Evolutionary conservation across 148 eudicot species (phyloP).

Genomic region (Drosera capensis): DNA sequence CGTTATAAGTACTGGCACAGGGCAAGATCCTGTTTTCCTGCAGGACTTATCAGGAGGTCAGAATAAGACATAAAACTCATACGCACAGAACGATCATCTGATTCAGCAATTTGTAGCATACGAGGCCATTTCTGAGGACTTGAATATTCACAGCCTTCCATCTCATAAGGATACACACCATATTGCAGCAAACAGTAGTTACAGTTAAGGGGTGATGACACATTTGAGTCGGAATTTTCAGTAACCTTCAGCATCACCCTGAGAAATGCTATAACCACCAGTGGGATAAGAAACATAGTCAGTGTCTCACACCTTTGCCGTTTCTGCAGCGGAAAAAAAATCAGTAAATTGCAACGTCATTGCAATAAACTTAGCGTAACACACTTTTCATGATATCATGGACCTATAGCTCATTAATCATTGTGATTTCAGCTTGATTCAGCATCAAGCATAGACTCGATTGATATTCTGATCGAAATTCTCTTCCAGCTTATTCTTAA

Average conservation of each 20-base stretch:
- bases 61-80: constrained; percentile 23
- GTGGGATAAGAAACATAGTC: not conserved
- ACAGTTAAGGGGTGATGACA: too few species aligned
- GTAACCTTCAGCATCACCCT: not conserved
- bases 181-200: too few species aligned
- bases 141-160: constrained; percentile 33
- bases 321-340: not conserved
- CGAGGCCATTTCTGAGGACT: constrained; percentile 80
- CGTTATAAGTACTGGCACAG: constrained; percentile 51
- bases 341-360: too few species aligned
- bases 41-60: constrained; percentile 65
- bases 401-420: too few species aligned
- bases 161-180: not conserved
- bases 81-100: constrained; percentile 49
- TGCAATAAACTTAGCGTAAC: too few species aligned
- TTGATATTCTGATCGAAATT: too few species aligned
- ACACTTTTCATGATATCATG: too few species aligned
- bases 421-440: too few species aligned
- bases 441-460: too few species aligned
- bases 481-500: too few species aligned
- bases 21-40: constrained; percentile 59
- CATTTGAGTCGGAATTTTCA: too few species aligned
- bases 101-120: constrained; percentile 59
- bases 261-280: not conserved
- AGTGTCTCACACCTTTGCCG: not conserved